Percentiles rank a stretch among this genome's conserved stretches.
Evolutionary conservation across 345 rosid species (phyloP).

Genomic region (Ailanthus altissimus): DNA sequence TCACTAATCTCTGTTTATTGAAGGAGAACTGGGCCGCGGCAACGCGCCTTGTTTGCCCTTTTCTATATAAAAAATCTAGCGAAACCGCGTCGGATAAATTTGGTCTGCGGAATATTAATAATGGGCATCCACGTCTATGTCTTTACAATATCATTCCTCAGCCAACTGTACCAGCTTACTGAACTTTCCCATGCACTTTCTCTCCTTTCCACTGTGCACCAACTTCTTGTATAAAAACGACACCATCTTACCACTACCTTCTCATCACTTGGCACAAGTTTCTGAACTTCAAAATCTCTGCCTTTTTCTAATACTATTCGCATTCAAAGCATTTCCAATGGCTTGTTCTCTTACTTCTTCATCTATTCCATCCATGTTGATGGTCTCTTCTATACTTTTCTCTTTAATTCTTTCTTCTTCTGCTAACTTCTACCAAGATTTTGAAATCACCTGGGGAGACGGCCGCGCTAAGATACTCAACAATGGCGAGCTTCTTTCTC

Average conservation of each 20-base stretch:
- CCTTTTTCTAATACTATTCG: background rate
- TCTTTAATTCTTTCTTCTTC: background rate
- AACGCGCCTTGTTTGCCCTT: background rate
- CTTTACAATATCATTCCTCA: background rate
- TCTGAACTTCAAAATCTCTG: background rate
- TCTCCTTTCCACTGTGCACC: background rate
- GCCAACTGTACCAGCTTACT: background rate
- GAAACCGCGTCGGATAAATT: background rate
- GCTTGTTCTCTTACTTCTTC: background rate
- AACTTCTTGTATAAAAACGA: background rate
- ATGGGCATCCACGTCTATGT: background rate
- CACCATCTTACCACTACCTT: background rate
- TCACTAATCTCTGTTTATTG: background rate
- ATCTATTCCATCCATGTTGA: background rate
- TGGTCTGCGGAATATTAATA: background rate
- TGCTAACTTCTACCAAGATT: constrained; percentile 33
- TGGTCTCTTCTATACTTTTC: background rate
- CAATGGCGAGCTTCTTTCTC: constrained; percentile 36
- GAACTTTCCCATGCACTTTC: background rate
- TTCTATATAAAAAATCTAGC: background rate
- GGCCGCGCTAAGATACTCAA: constrained; percentile 39
- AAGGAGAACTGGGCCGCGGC: background rate
- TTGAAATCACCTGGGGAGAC: constrained; percentile 44
- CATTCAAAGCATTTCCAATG: background rate
- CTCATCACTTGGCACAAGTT: background rate